Base-by-base conservation (phyloP, 805 yeast species). In the Saturnispora hagleri region DNA sequence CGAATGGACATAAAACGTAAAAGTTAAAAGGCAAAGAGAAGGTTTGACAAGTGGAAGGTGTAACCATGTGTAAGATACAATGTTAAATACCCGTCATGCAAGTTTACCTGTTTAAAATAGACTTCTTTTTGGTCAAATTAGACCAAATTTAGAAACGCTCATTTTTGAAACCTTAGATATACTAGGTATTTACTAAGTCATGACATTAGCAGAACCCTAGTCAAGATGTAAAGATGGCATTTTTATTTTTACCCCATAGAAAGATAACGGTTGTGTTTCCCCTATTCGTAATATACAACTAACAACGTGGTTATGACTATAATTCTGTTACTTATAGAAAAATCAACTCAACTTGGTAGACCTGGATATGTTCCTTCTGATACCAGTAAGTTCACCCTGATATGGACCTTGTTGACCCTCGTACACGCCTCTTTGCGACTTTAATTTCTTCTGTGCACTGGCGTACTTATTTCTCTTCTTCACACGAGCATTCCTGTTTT, bases 381-480 rank as follows among this genome's bases (percentile, higher is more conserved):
- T 93, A 87, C 99, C 99, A 18, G 97, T 89, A 73, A 81, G 77
- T 68, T 93, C 99, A 70, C 99, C 99, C 57, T 77, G 84, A 68
- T 93, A 93, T 2, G 96, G 83, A 57, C 89, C 86, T 55, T 79
- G 73, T 48, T 80, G 87, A 47, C 74, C 74, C 60, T 83, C 77
- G 74, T 84, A 89, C n/a, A 89, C 97, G 51, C 87, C 88, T 68
- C 96, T 84, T 57, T 87, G 85, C 50, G 96, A 86, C 64, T 83
- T 82, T 69, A 93, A 84, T 69, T 89, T 89, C 88, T 89, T 91
- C 73, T 89, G 82, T 28, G 99, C 99, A 67, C 80, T 77, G 57
- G 89, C 98, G 73, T 86, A 93, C 80, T 88, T 88, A 82, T 83
- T 87, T 77, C 99, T 86, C 95, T 91, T 93, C 78, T 93, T 93